Base-by-base conservation (phyloP, 1,284 basidiomycete genomes). In the Marasmius sp. region DNA sequence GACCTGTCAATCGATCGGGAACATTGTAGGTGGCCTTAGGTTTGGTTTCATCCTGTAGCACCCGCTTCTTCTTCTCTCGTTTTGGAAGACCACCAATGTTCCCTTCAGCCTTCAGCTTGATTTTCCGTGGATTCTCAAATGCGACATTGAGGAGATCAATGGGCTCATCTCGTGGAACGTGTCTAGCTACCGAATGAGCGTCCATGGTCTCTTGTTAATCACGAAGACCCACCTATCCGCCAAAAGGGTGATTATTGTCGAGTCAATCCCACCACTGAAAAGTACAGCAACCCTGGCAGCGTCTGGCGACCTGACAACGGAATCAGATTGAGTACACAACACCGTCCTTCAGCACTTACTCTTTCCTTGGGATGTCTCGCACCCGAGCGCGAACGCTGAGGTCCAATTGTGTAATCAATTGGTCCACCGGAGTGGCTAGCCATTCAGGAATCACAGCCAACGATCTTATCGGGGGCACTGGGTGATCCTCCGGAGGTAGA, bases 181-280 rank as follows among this genome's bases (percentile, higher is more conserved):
- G 85, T 58, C 92, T 94, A 56, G 12, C 16, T n/a, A 34, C 12
- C 22, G 9, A 37, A 48, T 12, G 18, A 61, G n/a, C 22, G 49
- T 49, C 10, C 34, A 37, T 16, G 59, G 20, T 39, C 48, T 38
- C 69, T 74, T 65, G 18, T 2, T 38, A 57, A 70, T 36, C 1
- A 34, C 43, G 10, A 45, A 34, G 8, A 71, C 77, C 45, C 71
- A 91, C 89, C 78, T 80, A 69, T 96, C 85, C 0, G 94, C 90
- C 0, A 98, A 77, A 65, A 86, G 89, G 0, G 95, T 89, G 1
- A 98, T 70, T 27, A 94, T 80, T 0, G 95, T 91, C 16, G 91
- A 98, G 71, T 99, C 97, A 38, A 99, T 92, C 0, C 97, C 97
- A 27, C 97, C 97, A 20, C 95, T 98, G 74, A 99, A 99, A 5